These are phyloP conservation scores for Pestalotiopsis sp. DNA, from an alignment of 2,329 filamentous ascomycete species.

Conservation along the genomic window DNA sequence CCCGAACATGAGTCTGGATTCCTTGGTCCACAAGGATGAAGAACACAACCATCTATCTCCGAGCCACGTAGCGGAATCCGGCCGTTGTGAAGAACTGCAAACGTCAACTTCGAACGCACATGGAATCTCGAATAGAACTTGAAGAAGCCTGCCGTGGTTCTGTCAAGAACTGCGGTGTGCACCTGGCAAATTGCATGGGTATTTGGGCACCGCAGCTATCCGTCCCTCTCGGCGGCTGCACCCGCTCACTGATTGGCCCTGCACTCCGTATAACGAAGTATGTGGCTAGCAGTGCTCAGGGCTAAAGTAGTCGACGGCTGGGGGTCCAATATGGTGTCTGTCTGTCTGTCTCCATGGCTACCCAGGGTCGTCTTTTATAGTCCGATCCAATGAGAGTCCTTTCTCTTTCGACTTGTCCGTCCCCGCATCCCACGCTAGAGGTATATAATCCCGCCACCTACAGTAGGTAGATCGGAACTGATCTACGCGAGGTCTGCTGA, in stretches of 20 bases:
- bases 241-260: constrained; percentile 26
- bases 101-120: too few relatives aligned
- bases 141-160: constrained; percentile 16
- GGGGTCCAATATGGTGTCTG: background rate
- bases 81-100: too few relatives aligned
- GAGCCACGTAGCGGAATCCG: too few relatives aligned
- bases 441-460: background rate
- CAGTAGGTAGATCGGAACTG: background rate
- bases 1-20: too few relatives aligned
- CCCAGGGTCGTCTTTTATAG: background rate
- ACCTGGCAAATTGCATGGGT: background rate
- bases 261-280: constrained; percentile 19
- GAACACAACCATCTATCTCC: too few relatives aligned
- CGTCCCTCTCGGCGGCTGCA: constrained; percentile 24
- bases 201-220: constrained; percentile 16
- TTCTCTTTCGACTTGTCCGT: background rate
- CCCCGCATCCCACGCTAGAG: background rate
- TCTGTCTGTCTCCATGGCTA: background rate
- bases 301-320: background rate
- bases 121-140: too few relatives aligned
- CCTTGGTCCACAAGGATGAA: too few relatives aligned
- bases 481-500: background rate
- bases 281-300: background rate
- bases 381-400: constrained; percentile 17
- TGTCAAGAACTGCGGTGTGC: constrained; percentile 17